These are phyloP conservation scores for Zymoseptoria tritici DNA, from an alignment of 2,329 filamentous ascomycete species.

Conservation along the genomic window DNA sequence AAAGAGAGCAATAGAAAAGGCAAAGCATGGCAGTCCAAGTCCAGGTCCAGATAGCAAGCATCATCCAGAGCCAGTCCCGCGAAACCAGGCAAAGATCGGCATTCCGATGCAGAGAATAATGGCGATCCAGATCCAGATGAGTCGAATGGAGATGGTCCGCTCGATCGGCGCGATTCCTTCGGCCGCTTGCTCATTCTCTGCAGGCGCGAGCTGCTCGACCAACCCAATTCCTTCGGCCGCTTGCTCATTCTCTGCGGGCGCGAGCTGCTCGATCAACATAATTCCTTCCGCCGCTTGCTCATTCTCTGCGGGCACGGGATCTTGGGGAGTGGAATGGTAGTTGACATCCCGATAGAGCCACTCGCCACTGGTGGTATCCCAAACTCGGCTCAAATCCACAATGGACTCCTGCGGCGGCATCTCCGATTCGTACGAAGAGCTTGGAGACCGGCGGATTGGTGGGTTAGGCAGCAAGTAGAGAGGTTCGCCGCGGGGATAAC, in stretches of 20 bases:
- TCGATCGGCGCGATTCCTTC: no score
- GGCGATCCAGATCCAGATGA: background rate
- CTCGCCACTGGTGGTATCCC: background rate
- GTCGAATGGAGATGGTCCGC: background rate
- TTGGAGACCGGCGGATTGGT: background rate
- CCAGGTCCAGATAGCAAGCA: background rate
- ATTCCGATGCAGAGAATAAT: background rate
- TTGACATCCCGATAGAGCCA: background rate
- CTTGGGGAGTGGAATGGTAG: background rate
- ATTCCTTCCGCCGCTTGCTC: background rate
- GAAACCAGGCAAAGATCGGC: background rate
- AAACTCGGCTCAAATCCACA: background rate
- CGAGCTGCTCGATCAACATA: background rate
- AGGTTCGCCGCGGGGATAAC: background rate
- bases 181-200: no score
- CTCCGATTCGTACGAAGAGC: background rate
- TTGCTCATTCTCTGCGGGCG: background rate
- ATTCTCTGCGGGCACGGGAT: background rate
- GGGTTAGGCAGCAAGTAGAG: background rate
- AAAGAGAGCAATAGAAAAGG: background rate
- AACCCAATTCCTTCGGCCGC: background rate
- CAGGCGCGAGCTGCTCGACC: no score
- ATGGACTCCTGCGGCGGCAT: background rate
- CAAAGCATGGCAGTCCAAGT: background rate
- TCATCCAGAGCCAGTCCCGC: background rate